Base-by-base conservation (phyloP, 1,284 basidiomycete species). In the Heterobasidion occidentale region DNA sequence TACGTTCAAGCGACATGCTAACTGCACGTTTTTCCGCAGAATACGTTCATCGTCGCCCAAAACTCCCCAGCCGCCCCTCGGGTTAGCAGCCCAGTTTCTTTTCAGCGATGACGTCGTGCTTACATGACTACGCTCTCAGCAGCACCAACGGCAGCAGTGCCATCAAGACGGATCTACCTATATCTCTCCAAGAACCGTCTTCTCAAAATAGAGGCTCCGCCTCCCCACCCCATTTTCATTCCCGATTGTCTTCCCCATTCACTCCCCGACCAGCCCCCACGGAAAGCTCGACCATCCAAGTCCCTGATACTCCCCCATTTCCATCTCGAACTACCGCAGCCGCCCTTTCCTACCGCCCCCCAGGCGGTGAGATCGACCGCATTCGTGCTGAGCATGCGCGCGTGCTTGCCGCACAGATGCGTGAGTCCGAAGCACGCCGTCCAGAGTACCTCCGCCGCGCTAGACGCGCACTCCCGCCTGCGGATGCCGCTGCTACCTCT, bases 391-490 rank as follows among this genome's bases (percentile, higher is more conserved):
- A 77, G 20, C 71, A 77, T 59, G 68, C 76, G 12, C 75, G 79
- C 59, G 77, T 79, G 44, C 75, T 77, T 56, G 67, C 78, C 9
- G 70, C 74, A 1, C 75, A 75, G 27, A 61, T 74, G 15, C 74
- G 73, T 55, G 81, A 84, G 62, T 71, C 76, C 7, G 87, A 89
- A 66, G 76, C 69, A 38, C 79, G 79, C 11, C 75, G 84, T 45
- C 87, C 87, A 6, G 86, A 88, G 2, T 88, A 87, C 64, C 71
- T 88, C 44, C 80, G 78, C 63, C 79, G 87, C 20, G 63, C 73
- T 36, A 81, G 81, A 63, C 76, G 81, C 34, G 2, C 64, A 71
- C 45, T 69, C 72, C 36, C 38, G 2, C 20, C 27, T 33, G 20
- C 36, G 9, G 42, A 35, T 14, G 73, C 77, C 46, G 64, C 70